Evolutionary conservation across 148 eudicot genomes (phyloP).

Genomic region (Limonium bicolor): DNA sequence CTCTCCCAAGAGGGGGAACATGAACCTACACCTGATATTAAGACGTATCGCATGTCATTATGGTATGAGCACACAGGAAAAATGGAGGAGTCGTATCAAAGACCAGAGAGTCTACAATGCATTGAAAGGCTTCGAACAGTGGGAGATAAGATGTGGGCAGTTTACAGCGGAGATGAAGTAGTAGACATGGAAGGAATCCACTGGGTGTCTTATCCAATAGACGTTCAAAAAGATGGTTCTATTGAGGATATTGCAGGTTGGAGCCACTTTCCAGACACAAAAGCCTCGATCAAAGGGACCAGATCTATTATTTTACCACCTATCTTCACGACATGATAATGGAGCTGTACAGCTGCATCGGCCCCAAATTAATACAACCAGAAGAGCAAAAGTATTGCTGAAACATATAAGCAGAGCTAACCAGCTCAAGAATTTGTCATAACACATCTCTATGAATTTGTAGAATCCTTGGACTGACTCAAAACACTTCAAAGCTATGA

Average conservation of each 20-base stretch:
- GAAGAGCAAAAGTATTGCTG: too few species aligned
- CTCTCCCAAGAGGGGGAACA: conserved; percentile 20
- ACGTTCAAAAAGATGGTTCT: conserved; percentile 34
- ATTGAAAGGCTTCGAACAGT: conserved; percentile 28
- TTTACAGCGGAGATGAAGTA: conserved; percentile 47
- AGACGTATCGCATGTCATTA: conserved; percentile 48
- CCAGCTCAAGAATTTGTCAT: too few species aligned
- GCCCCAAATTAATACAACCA: too few species aligned
- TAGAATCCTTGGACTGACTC: too few species aligned
- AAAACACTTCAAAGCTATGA: too few species aligned
- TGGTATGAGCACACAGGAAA: conserved; percentile 92
- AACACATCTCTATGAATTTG: too few species aligned
- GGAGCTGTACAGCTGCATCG: too few species aligned
- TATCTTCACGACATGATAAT: conserved; percentile 50
- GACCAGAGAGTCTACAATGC: conserved; percentile 56
- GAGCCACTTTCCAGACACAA: conserved; percentile 62
- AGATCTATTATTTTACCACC: conserved; percentile 70
- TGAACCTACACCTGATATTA: conserved; percentile 22
- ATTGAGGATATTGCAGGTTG: conserved; percentile 30
- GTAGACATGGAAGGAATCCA: conserved; percentile 80
- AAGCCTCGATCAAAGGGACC: conserved; percentile 49
- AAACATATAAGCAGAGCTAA: too few species aligned
- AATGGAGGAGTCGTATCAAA: conserved; percentile 26
- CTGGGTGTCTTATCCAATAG: conserved; percentile 60
- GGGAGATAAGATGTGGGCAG: conserved; percentile 67